Conservation (phyloP, 1,284 basidiomycete species). For the Ganoderma leucocontextum region DNA sequence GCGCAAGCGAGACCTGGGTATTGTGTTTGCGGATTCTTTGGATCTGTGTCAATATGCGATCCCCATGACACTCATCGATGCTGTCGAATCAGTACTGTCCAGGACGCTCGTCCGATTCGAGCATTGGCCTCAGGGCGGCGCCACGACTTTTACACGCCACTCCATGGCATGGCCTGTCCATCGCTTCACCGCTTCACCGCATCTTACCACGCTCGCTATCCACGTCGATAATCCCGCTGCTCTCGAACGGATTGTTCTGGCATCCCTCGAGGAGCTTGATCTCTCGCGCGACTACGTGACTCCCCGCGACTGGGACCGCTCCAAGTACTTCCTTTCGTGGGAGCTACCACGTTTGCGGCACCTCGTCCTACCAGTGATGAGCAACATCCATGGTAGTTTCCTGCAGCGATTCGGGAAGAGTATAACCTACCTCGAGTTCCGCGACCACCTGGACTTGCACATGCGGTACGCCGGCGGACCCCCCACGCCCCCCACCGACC, state of each 20-base stretch:
- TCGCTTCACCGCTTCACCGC: conserved; percentile 6
- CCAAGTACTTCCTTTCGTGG: conserved; percentile 16
- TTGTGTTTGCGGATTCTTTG: neutral
- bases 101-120: conserved; percentile 20
- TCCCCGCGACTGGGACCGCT: neutral
- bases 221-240: conserved; percentile 20
- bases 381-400: conserved; percentile 14
- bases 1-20: neutral
- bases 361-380: conserved; percentile 20
- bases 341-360: conserved; percentile 18
- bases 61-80: neutral
- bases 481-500: conserved; percentile 6
- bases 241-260: conserved; percentile 1
- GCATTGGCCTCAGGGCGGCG: conserved; percentile 21
- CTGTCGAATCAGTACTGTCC: neutral
- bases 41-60: neutral
- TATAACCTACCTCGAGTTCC: conserved; percentile 26
- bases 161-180: conserved; percentile 18
- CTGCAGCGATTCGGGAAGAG: conserved; percentile 14
- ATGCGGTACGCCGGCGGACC: neutral
- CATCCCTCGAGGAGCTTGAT: conserved; percentile 21
- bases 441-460: conserved; percentile 20
- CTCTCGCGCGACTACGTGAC: conserved; percentile 22
- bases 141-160: neutral
- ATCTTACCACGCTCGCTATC: conserved; percentile 17